Evolutionary conservation across 495 filamentous ascomycete genomes (phyloP), one percentile per base, ranked within the genome.

Genomic region (Talaromyces borbonicus): DNA sequence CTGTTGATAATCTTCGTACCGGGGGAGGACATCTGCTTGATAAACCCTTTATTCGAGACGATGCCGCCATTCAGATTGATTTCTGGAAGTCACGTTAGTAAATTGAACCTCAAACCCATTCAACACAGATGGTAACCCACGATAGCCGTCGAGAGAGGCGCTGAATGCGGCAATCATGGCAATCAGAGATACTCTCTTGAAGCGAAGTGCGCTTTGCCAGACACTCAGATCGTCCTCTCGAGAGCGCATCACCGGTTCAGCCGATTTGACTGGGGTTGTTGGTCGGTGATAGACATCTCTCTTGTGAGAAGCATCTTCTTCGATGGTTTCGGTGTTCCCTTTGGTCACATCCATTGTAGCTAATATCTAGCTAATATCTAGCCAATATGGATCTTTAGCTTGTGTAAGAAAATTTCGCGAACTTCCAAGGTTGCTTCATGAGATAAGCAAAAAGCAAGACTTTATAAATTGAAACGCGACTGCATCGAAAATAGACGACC

Each of bases 51-150:
- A 31, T 68, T 68, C 5, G 63, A 56, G 1, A 67, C 53, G n/a
- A 68, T 53, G 9, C 65, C 63, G 4, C 60, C 63, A 37, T 68
- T 68, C 1, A 68, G 52, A 35, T 61, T 67, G 18, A 67, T 67
- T 50, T 67, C 65, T 66, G 26, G n/a, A n/a, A n/a, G n/a, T n/a
- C n/a, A n/a, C n/a, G n/a, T 20, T 1, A 16, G 18, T 43, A 1
- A 27, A 18, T 48, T 23, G 47, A 19, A 19, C 22, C 35, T 0
- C 20, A 11, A 29, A 4, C 23, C n/a, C n/a, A n/a, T n/a, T n/a
- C 30, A 14, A 33, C 23, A 26, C n/a, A 43, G 27, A 40, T 16
- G 25, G 9, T 8, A 29, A 36, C 64, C 46, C 52, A 68, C 65
- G 65, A 39, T 68, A 68, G 2, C 65, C 65, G 46, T 68, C 65